phyloP scores from a whole-genome alignment of 495 filamentous ascomycete species.

The Rhizodiscina lignyota region DNA sequence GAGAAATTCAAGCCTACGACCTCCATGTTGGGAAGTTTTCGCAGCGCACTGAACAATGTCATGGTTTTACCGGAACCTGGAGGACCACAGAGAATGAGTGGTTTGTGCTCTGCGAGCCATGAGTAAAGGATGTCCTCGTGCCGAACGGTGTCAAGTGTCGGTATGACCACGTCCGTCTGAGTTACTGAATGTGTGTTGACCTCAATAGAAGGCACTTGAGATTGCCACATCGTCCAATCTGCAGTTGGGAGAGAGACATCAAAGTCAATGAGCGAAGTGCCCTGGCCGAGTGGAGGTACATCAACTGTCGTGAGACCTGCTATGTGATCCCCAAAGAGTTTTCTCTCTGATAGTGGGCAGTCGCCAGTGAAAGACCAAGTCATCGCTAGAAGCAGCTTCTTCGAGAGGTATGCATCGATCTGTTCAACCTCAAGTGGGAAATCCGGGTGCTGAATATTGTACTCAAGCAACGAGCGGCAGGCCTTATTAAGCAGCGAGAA shows the following conservation, averaged over 20 bases:
- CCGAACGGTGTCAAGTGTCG: constrained; percentile 87
- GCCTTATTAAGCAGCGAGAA: constrained; percentile 91
- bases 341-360: constrained; percentile 76
- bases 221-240: constrained; percentile 86
- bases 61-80: constrained; percentile 98
- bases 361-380: constrained; percentile 94
- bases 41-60: constrained; percentile 92
- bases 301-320: constrained; percentile 68
- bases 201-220: constrained; percentile 82
- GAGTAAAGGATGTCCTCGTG: constrained; percentile 98
- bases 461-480: constrained; percentile 82
- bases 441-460: constrained; percentile 83
- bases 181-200: constrained; percentile 95
- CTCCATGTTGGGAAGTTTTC: constrained; percentile 96
- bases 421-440: constrained; percentile 84
- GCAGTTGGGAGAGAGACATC: constrained; percentile 74
- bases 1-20: constrained; percentile 98
- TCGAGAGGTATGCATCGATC: constrained; percentile 73
- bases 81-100: constrained; percentile 86
- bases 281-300: constrained; percentile 54
- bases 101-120: constrained; percentile 97
- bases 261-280: constrained; percentile 81
- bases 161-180: constrained; percentile 94
- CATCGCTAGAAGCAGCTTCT: constrained; percentile 78
- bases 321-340: constrained; percentile 71